Conservation (phyloP, 257 asterid species). For the Verbascum thapsus region DNA sequence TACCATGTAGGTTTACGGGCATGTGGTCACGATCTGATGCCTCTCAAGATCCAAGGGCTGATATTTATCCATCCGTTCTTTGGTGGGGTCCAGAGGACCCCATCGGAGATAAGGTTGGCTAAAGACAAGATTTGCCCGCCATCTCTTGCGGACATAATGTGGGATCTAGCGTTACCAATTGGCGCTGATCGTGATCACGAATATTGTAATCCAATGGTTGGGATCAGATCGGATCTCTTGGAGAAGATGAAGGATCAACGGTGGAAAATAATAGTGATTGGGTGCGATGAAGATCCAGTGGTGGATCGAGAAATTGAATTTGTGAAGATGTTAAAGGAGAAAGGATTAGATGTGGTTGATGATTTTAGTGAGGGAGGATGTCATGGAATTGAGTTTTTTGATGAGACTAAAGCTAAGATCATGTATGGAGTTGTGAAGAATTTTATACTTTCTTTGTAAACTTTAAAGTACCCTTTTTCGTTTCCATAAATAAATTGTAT, state of each 20-base stretch:
- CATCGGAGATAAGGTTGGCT: constrained; percentile 13
- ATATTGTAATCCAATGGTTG: constrained; percentile 29
- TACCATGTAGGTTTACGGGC: constrained; percentile 3
- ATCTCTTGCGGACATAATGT: constrained; percentile 7
- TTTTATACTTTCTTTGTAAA: background rate
- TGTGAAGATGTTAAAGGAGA: background rate
- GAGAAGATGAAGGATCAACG: constrained; percentile 2
- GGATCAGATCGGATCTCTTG: constrained; percentile 8
- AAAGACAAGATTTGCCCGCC: constrained; percentile 16
- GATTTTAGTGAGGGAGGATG: background rate
- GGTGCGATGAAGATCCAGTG: constrained; percentile 32
- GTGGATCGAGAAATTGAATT: constrained; percentile 25
- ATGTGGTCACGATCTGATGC: background rate
- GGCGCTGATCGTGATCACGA: constrained; percentile 34
- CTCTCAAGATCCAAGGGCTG: constrained; percentile 24
- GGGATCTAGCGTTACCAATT: constrained; percentile 23
- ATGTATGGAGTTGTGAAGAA: background rate
- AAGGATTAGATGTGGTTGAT: constrained; percentile 4
- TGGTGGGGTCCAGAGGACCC: constrained; percentile 21
- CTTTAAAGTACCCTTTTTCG: too few species aligned
- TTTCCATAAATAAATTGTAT: too few species aligned
- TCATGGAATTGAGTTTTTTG: constrained; percentile 10
- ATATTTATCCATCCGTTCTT: constrained; percentile 23
- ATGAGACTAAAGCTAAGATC: background rate
- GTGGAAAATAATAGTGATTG: constrained; percentile 24